Conservation (phyloP, 2,329 filamentous ascomycete species). For the Fusarium austroafricanum region DNA sequence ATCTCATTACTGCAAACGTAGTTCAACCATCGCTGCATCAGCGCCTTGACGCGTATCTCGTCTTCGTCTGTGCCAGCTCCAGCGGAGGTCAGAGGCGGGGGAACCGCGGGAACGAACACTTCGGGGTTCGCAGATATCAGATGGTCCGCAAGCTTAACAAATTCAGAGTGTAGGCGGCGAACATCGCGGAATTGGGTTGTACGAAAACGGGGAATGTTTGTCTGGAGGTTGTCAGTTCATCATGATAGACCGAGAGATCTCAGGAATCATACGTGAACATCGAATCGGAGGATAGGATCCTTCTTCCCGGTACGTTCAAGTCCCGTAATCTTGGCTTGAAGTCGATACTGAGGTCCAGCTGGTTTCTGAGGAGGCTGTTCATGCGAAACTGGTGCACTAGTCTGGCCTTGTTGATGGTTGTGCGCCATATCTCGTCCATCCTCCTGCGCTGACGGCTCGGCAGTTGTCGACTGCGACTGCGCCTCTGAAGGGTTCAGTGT, state of each 20-base stretch:
- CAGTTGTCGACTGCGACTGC: constrained; percentile 34
- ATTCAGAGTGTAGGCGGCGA: constrained; percentile 93
- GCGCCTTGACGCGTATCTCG: constrained; percentile 85
- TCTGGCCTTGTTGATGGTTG: constrained; percentile 47
- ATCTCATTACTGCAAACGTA: constrained; percentile 92
- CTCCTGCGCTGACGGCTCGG: constrained; percentile 25
- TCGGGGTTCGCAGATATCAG: constrained; percentile 98
- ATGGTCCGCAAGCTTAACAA: constrained; percentile 95
- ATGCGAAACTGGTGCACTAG: constrained; percentile 43
- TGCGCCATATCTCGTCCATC: constrained; percentile 33
- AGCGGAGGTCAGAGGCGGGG: constrained; percentile 92
- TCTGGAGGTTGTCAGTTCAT: constrained; percentile 66
- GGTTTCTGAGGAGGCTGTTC: constrained; percentile 66
- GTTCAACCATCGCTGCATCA: constrained; percentile 95
- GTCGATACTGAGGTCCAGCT: constrained; percentile 78
- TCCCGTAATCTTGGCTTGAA: constrained; percentile 94
- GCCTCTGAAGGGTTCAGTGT: constrained; percentile 37
- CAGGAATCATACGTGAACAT: constrained; percentile 80
- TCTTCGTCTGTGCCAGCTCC: constrained; percentile 97
- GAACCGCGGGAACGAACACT: constrained; percentile 91
- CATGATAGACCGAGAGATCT: neutral
- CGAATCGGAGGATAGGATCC: constrained; percentile 93
- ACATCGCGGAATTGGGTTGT: constrained; percentile 99
- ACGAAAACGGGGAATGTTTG: constrained; percentile 96
- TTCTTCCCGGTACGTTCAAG: constrained; percentile 94